Evolutionary conservation across 495 filamentous ascomycete species (phyloP).

Genomic region (Antarctomyces pellizariae): DNA sequence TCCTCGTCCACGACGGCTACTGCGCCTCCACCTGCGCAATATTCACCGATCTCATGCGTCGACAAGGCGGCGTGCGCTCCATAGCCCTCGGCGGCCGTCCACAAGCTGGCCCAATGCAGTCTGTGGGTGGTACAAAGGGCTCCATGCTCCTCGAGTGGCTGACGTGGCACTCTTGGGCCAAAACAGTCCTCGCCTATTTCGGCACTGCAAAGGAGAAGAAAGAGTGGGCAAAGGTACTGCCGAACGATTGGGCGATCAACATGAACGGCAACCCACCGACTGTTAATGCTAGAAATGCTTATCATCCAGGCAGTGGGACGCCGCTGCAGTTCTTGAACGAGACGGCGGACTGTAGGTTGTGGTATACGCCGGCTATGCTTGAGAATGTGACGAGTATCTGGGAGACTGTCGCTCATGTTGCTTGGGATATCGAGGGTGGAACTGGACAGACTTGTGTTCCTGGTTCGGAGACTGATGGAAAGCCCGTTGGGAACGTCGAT

Average conservation of each 20-base stretch:
- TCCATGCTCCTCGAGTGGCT: constrained; percentile 5
- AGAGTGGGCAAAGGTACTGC: too few species aligned
- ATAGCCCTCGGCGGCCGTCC: constrained; percentile 39
- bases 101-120: constrained; percentile 32
- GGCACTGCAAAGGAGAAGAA: too few species aligned
- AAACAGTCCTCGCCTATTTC: too few species aligned
- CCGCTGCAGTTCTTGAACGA: constrained; percentile 8
- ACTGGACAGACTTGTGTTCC: too few species aligned
- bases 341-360: constrained; percentile 10
- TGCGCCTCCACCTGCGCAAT: constrained; percentile 42
- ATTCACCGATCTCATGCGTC: constrained; percentile 29
- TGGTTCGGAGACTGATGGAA: too few species aligned
- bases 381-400: constrained; percentile 8
- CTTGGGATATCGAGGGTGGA: too few species aligned
- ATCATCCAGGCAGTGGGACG: too few species aligned
- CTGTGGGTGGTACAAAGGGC: constrained; percentile 35
- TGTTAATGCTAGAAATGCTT: too few species aligned
- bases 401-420: constrained; percentile 8
- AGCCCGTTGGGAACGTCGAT: too few species aligned
- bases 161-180: too few species aligned
- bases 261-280: too few species aligned
- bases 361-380: constrained; percentile 8
- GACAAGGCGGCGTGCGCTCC: constrained; percentile 30
- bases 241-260: too few species aligned
- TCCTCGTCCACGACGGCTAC: constrained; percentile 30